phyloP scores from a whole-genome alignment of 1,284 basidiomycete genomes.

The Inonotus obliquus region DNA sequence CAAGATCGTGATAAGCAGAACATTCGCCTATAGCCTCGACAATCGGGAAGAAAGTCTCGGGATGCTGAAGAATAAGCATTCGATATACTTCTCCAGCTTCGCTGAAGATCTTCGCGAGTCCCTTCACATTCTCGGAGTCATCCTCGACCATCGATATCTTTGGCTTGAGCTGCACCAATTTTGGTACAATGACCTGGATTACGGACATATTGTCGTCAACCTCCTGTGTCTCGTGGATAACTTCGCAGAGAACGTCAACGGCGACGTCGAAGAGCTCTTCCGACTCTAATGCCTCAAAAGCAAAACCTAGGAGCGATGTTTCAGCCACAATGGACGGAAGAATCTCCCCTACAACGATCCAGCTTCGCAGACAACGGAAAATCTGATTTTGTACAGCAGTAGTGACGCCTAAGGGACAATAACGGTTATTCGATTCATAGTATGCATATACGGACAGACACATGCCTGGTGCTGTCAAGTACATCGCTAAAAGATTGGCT shows the following conservation, averaged over 20 bases:
- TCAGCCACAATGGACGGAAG: slow-evolving; percentile 59
- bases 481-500: slow-evolving; percentile 80
- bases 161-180: slow-evolving; percentile 69
- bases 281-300: slow-evolving; percentile 81
- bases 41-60: slow-evolving; percentile 87
- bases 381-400: slow-evolving; percentile 76
- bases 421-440: slow-evolving; percentile 5
- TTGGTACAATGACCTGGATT: slow-evolving; percentile 84
- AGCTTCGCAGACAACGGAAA: slow-evolving; percentile 84
- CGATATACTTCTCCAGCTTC: slow-evolving; percentile 97
- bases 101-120: slow-evolving; percentile 87
- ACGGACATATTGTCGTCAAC: slow-evolving; percentile 90
- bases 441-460: slow-evolving; percentile 9
- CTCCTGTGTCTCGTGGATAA: slow-evolving; percentile 99
- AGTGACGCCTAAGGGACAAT: slow-evolving; percentile 65
- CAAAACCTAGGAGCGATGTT: slow-evolving; percentile 79
- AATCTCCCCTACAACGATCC: slow-evolving; percentile 89
- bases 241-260: slow-evolving; percentile 88
- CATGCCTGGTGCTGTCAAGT: slow-evolving; percentile 84
- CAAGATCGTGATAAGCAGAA: slow-evolving; percentile 89
- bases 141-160: slow-evolving; percentile 58
- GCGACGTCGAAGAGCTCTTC: slow-evolving; percentile 90
- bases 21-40: slow-evolving; percentile 95
- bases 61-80: slow-evolving; percentile 83
- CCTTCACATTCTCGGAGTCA: slow-evolving; percentile 86